Evolutionary conservation across 2,329 filamentous ascomycete species (phyloP), one percentile per base, ranked within the genome.

Genomic region (Zymoseptoria tritici): DNA sequence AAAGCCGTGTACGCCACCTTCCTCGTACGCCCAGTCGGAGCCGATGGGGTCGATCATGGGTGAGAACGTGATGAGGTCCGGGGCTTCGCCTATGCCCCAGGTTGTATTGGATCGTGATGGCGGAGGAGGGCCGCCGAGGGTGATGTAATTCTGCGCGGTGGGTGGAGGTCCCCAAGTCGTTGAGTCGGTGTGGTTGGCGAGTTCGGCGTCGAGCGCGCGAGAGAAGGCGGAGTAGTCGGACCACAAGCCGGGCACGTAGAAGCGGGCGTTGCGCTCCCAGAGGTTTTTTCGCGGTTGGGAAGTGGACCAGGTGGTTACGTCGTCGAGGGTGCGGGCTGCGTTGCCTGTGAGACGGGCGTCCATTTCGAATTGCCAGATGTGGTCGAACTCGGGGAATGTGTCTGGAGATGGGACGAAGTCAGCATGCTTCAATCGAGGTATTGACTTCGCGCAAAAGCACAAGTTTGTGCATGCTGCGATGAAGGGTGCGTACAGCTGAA

Each of bases 301-400:
- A 72, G 80, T 81, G 24, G 83, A 81, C 74, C 88, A 89, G 8
- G 16, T 11, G 8, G 51, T 56, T 19, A 50, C 56, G 4, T 80
- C 75, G 26, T 77, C 76, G 6, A 91, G 74, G 56, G 59, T 61
- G 2, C 36, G 31, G 62, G 84, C 84, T 66, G 85, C 82, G 60
- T 90, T 83, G 4, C 90, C 89, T 0, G 84, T 89, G 67, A 88
- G 85, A 46, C 90, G 84, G 50, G 88, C 83, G 72, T 93, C 89
- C 83, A 93, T 89, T 72, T 93, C 90, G 88, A 89, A 91, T 73
- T 92, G 91, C 88, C 89, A 93, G 71, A 76, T 76, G 56, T 75
- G 77, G 63, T 79, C 77, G 61, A 78, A 79, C 59, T 78, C 76
- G 19, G 74, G 75, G 54, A 75, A 75, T 24, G 74, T 71, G 61